A percentile compares a stretch with the other conserved stretches of the same genome.
These are phyloP conservation scores for Solanum appendiculatum DNA, from an alignment of 257 asterid species.

Conservation along the genomic window DNA sequence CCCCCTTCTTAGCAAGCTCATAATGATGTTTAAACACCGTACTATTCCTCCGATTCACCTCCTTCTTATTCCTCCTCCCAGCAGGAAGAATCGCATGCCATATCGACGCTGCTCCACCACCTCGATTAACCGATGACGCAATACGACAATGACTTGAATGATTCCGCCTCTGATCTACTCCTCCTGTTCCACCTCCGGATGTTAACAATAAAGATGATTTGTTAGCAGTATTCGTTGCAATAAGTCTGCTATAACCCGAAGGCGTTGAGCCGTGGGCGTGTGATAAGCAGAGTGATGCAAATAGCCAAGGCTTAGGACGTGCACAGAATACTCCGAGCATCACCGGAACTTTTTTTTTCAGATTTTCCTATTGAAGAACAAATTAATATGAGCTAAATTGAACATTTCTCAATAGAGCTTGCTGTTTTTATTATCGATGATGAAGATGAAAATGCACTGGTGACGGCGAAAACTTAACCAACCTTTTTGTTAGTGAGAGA, in stretches of 20 bases:
- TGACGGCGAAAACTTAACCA: constrained; percentile 1
- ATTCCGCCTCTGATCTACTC: constrained; percentile 11
- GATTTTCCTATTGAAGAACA: background rate
- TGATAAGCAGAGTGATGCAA: constrained; percentile 30
- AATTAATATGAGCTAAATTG: background rate
- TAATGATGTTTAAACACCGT: constrained; percentile 31
- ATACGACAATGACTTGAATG: constrained; percentile 20
- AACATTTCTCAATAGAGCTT: background rate
- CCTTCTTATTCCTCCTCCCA: constrained; percentile 6
- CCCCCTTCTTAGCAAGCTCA: constrained; percentile 32
- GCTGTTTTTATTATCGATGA: background rate
- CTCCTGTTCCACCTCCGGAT: background rate
- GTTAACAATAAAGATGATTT: constrained; percentile 4
- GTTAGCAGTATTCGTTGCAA: constrained; percentile 2
- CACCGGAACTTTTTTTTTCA: constrained; percentile 15
- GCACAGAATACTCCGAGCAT: constrained; percentile 73
- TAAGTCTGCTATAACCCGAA: constrained; percentile 30
- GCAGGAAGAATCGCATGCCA: constrained; percentile 72
- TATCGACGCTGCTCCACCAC: constrained; percentile 38
- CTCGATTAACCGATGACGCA: background rate
- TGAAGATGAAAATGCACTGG: background rate
- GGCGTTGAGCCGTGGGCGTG: constrained; percentile 32
- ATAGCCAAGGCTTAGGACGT: constrained; percentile 62
- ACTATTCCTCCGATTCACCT: background rate
- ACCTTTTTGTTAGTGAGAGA: background rate